Evolutionary conservation across 345 rosid genomes (phyloP).

Genomic region (Aethionema arabicum): DNA sequence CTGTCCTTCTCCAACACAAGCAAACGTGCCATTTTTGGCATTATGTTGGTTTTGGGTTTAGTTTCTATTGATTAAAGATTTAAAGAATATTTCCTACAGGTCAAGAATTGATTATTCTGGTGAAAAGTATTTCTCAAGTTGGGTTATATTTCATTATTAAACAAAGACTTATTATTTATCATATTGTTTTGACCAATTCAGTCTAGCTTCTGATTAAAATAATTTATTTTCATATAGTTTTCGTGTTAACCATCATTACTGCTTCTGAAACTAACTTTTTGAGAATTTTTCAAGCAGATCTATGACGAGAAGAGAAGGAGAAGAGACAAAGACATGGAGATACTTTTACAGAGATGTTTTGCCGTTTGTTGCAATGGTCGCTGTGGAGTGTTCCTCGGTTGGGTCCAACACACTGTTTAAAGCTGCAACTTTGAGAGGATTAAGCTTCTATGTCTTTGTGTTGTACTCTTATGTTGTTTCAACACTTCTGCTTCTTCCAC

Average conservation of each 20-base stretch:
- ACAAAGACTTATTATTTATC: too few relatives aligned
- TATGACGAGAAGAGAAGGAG: slow-evolving; percentile 9
- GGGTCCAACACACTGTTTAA: slow-evolving; percentile 38
- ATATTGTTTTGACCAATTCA: too few relatives aligned
- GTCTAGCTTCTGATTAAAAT: too few relatives aligned
- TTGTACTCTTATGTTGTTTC: slow-evolving; percentile 29
- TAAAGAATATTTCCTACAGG: too few relatives aligned
- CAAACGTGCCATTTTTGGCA: too few relatives aligned
- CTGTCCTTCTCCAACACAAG: too few relatives aligned
- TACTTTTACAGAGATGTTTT: slow-evolving; percentile 27
- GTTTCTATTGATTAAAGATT: too few relatives aligned
- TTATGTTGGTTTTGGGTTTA: too few relatives aligned
- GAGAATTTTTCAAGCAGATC: not conserved
- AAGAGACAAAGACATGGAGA: slow-evolving; percentile 19
- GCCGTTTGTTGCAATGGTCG: slow-evolving; percentile 38
- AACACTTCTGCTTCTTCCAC: slow-evolving; percentile 32
- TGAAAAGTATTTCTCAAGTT: too few relatives aligned
- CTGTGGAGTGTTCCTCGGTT: slow-evolving; percentile 29
- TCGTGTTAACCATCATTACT: not conserved
- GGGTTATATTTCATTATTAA: too few relatives aligned
- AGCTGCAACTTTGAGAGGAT: slow-evolving; percentile 38
- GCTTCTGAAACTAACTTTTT: slow-evolving; percentile 3
- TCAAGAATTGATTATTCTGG: too few relatives aligned
- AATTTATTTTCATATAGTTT: too few relatives aligned
- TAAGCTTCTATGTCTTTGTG: slow-evolving; percentile 38